Evolutionary conservation across 1,284 basidiomycete species (phyloP).

Genomic region (Trametes polyzona): DNA sequence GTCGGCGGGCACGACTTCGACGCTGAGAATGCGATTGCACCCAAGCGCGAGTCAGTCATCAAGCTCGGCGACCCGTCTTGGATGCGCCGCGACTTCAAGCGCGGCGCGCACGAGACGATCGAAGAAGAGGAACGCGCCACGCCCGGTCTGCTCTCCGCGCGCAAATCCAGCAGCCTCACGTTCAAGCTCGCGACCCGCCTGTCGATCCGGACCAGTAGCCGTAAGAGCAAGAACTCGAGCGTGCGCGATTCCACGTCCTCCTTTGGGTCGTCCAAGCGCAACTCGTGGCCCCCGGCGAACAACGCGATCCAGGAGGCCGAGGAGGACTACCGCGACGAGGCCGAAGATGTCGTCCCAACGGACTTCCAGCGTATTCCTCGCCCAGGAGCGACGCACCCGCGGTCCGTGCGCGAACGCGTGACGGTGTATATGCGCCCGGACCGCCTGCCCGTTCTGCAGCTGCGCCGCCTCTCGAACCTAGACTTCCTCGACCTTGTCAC

Average conservation of each 20-base stretch:
- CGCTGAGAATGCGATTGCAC: constrained; percentile 25
- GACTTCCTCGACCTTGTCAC: constrained; percentile 38
- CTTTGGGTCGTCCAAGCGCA: constrained; percentile 17
- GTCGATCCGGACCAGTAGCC: constrained; percentile 9
- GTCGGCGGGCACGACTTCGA: constrained; percentile 38
- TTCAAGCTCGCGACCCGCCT: constrained; percentile 11
- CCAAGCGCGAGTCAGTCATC: constrained; percentile 22
- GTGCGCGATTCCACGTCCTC: constrained; percentile 18
- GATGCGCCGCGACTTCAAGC: constrained; percentile 25
- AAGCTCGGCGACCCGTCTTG: constrained; percentile 25
- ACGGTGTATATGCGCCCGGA: constrained; percentile 55
- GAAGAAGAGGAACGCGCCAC: constrained; percentile 12
- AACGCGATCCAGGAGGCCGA: constrained; percentile 3
- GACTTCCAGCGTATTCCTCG: constrained; percentile 4
- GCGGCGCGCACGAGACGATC: background rate
- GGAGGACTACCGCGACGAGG: constrained; percentile 5
- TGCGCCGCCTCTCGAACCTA: constrained; percentile 60
- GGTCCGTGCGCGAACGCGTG: constrained; percentile 46
- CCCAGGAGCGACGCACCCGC: constrained; percentile 1
- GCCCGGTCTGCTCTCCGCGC: constrained; percentile 6
- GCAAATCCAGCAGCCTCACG: constrained; percentile 18
- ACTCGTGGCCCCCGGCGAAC: constrained; percentile 5
- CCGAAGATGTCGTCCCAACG: constrained; percentile 5
- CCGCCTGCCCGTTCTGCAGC: constrained; percentile 57
- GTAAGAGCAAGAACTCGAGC: constrained; percentile 8